Evolutionary conservation across 352 stramenopile genomes (phyloP), one percentile per base, ranked within the genome.

Genomic region (Thalassiosira livingstoniorum): DNA sequence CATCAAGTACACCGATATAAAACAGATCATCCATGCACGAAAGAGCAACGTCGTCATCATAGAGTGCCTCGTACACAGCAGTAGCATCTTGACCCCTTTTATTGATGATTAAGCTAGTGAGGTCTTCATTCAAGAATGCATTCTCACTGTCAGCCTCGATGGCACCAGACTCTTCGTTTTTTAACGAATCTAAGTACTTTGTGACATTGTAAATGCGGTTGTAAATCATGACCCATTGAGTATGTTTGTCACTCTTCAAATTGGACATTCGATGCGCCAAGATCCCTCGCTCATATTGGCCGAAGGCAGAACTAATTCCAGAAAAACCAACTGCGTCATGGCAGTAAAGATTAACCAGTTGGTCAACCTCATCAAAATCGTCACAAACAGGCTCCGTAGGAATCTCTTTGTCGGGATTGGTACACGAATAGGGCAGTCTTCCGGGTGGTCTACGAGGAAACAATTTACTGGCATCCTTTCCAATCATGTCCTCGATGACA

Each of bases 71-170:
- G 54, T 90, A 90, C 18, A 90, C 32, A 32, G 80, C 81, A 7
- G 80, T 90, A 47, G 73, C 85, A 83, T 90, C 85, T 42, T 63
- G 35, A 11, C 72, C 70, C 7, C 86, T 61, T 27, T 71, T 84
- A 61, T 89, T 90, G 37, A 88, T 82, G 64, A 90, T 88, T 25
- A 90, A 60, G 47, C 68, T 82, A 43, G 86, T 84, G n/a, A 90
- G 43, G 23, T 75, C 72, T 2, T 76, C 42, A 42, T 78, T 80
- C 5, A 90, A 80, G 54, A 87, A 90, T 0, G 85, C 85, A 34
- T 58, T 67, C 11, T 67, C 35, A 51, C 86, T 87, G 21, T 79
- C 54, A 25, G 65, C 65, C 7, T 82, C 27, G 11, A 47, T 78
- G 18, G 55, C n/a, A 3, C 54, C 62, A 1, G 80, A 55, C 13